These are phyloP conservation scores for Metschnikowia rubicola DNA, from an alignment of 805 yeast genomes.

Conservation along the genomic window DNA sequence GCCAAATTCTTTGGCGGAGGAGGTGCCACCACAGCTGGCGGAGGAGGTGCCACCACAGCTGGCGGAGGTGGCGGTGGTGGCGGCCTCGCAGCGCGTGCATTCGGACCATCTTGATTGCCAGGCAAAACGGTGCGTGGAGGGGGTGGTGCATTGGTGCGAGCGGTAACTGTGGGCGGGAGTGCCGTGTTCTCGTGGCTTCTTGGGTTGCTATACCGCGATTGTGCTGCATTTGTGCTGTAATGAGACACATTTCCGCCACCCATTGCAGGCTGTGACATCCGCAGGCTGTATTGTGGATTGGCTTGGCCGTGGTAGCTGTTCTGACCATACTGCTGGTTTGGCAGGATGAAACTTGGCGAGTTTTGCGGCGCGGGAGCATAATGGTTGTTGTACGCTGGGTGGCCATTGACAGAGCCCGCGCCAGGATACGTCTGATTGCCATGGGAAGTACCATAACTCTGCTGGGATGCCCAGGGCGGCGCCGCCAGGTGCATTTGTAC, in stretches of 20 bases:
- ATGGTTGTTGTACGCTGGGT: neutral
- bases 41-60: neutral
- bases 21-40: neutral
- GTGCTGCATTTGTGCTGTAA: too few relatives aligned
- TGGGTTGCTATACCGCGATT: too few relatives aligned
- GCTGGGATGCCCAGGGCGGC: slow-evolving; percentile 6
- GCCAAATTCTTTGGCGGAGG: slow-evolving; percentile 6
- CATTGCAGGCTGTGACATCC: neutral
- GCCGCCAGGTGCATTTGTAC: neutral
- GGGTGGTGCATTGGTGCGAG: slow-evolving; percentile 2
- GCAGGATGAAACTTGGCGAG: too few relatives aligned
- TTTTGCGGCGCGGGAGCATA: too few relatives aligned
- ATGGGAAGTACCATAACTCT: neutral
- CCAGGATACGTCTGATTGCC: neutral
- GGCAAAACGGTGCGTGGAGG: slow-evolving; percentile 15
- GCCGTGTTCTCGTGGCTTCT: too few relatives aligned
- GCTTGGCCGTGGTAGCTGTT: neutral
- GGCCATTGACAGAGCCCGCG: neutral
- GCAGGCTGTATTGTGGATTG: neutral
- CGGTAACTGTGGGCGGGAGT: neutral
- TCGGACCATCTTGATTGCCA: slow-evolving; percentile 4
- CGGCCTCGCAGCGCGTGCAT: slow-evolving; percentile 1
- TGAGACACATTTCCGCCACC: too few relatives aligned
- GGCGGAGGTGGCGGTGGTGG: slow-evolving; percentile 5
- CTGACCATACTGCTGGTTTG: neutral